Conservation (phyloP, 1,284 basidiomycete species). For the Testicularia cyperi region DNA sequence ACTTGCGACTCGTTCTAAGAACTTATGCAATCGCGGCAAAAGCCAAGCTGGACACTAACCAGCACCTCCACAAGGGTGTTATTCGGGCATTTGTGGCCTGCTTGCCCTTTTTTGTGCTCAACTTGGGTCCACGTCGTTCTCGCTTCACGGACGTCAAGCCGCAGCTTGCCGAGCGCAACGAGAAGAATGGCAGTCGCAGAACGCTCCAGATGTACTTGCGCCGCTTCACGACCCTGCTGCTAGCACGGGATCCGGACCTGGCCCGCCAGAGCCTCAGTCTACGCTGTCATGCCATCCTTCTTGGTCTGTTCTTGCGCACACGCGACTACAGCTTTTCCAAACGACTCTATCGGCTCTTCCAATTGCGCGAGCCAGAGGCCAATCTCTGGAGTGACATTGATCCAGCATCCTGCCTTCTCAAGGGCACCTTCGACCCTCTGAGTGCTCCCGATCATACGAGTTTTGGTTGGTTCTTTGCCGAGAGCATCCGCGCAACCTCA, state of each 20-base stretch:
- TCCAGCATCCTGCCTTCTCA: slow-evolving; percentile 1
- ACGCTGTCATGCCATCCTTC: slow-evolving; percentile 19
- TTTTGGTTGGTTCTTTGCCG: slow-evolving; percentile 29
- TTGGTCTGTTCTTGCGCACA: slow-evolving; percentile 22
- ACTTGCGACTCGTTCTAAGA: slow-evolving; percentile 15
- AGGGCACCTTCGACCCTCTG: slow-evolving; percentile 6
- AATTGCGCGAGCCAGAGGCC: slow-evolving; percentile 7
- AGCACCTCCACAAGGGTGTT: slow-evolving; percentile 16
- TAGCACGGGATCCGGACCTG: slow-evolving; percentile 18
- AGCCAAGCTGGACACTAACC: slow-evolving; percentile 8
- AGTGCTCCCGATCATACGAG: slow-evolving; percentile 13
- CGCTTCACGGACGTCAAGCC: slow-evolving; percentile 6
- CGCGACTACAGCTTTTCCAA: slow-evolving; percentile 30
- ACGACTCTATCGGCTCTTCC: slow-evolving; percentile 24
- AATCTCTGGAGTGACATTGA: slow-evolving; percentile 16
- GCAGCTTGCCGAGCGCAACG: slow-evolving; percentile 17
- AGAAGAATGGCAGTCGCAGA: slow-evolving; percentile 15
- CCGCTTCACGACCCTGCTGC: slow-evolving; percentile 17
- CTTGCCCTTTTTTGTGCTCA: slow-evolving; percentile 9
- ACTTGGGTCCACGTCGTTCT: slow-evolving; percentile 9
- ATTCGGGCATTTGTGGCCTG: slow-evolving; percentile 13
- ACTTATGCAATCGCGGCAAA: slow-evolving; percentile 12
- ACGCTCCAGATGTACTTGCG: slow-evolving; percentile 15
- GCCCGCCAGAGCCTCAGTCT: slow-evolving; percentile 11
- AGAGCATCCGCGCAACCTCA: slow-evolving; percentile 5